Evolutionary conservation across 768 basidiomycete species (phyloP), one percentile per base, ranked within the genome.

Genomic region (Phanerochaete carnosa): DNA sequence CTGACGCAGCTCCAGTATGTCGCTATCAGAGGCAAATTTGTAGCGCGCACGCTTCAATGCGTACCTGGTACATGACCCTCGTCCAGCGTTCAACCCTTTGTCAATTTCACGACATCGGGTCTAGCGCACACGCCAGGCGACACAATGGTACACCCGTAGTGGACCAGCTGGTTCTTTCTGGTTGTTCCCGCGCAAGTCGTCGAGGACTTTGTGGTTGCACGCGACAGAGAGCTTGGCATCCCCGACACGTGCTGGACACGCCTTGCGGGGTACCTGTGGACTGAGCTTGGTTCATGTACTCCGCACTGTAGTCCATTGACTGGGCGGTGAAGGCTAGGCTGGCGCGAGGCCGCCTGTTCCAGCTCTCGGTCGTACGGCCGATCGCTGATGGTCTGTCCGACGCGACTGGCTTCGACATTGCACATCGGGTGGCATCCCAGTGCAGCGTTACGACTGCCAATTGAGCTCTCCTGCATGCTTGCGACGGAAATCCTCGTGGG

Each of bases 71-170:
- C 60, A 28, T 61, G 60, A 53, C 45, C 33, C 2, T 68, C 67
- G 28, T 64, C 67, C 1, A 62, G 63, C 29, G 58, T 59, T 15
- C 67, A 68, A 54, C 57, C 66, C 39, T 47, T 64, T 56, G 55
- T 62, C 53, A 65, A 60, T 33, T 68, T 68, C 62, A 35, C 28
- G 16, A 51, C 60, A 16, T 68, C 67, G 19, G 65, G 59, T 22
- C 37, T 66, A 23, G 39, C 64, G 35, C 65, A 68, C 52, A 25
- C 57, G 26, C 26, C 50, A 8, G 66, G 66, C 30, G 64, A 65
- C 57, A 28, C 57, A 28, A 65, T 65, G 66, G 46, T 68, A 22
- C 55, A 55, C 52, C 25, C 4, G 45, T 43, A 19, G 25, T 52
- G 49, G 29, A 53, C 61, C 29, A 64, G 66, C 5, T 35, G 54